Evolutionary conservation across 2,329 filamentous ascomycete species (phyloP).

Genomic region (Clathrospora elynae): DNA sequence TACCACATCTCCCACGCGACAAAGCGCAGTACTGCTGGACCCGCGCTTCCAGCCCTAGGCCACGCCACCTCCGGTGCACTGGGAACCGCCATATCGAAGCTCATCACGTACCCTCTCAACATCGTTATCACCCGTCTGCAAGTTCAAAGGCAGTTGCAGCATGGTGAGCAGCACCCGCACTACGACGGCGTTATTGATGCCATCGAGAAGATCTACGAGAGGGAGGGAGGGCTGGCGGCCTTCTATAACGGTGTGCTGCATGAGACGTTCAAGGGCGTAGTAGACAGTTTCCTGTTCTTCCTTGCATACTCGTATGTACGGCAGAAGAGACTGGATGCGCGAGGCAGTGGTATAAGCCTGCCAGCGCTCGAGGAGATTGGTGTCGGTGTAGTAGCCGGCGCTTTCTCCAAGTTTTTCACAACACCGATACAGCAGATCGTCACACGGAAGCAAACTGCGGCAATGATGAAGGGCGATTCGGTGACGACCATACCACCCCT

Average conservation of each 20-base stretch:
- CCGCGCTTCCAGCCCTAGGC: slow-evolving; percentile 72
- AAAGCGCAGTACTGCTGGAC: slow-evolving; percentile 40
- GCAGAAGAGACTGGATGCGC: slow-evolving; percentile 47
- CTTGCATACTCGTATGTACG: slow-evolving; percentile 72
- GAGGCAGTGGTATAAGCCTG: slow-evolving; percentile 50
- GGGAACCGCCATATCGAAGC: slow-evolving; percentile 78
- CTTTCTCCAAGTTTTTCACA: slow-evolving; percentile 74
- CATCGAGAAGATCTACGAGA: slow-evolving; percentile 69
- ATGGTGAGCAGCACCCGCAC: slow-evolving; percentile 50
- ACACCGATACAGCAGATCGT: slow-evolving; percentile 83
- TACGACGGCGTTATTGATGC: slow-evolving; percentile 73
- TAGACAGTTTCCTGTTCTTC: slow-evolving; percentile 86
- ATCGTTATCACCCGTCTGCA: slow-evolving; percentile 82
- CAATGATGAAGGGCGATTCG: slow-evolving; percentile 53
- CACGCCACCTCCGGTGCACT: slow-evolving; percentile 81
- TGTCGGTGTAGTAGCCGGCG: slow-evolving; percentile 74
- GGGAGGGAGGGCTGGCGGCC: slow-evolving; percentile 71
- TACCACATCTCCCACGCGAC: slow-evolving; percentile 51
- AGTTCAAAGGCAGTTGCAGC: slow-evolving; percentile 68
- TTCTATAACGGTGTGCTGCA: slow-evolving; percentile 62
- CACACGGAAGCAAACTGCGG: slow-evolving; percentile 76
- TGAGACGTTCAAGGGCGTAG: slow-evolving; percentile 54
- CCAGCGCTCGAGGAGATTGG: slow-evolving; percentile 73
- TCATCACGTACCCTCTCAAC: slow-evolving; percentile 79
- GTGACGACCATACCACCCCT: slow-evolving; percentile 35